Evolutionary conservation across 306 rosid genomes (phyloP), one percentile per base, ranked within the genome.

Genomic region (Phaseolus lunatus): DNA sequence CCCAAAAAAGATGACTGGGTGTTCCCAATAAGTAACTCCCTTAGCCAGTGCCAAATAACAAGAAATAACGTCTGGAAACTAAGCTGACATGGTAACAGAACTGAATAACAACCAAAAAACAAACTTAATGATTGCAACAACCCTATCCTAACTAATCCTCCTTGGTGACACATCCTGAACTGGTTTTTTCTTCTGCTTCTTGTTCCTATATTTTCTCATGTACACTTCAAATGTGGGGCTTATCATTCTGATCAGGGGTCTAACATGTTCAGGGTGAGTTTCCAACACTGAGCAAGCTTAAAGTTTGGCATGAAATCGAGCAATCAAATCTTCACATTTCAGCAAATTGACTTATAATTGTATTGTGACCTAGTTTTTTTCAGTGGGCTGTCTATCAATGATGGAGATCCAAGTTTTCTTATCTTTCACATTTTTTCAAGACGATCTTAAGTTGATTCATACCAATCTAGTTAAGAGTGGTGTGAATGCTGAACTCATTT

Each of bases 301-400:
- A 43, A 37, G 56, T 57, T 78, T 69, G 24, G 52, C 41, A 64
- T 48, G 64, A 47, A 13, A 33, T 18, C 33, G 37, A 35, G 35
- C 33, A 53, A 41, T 11, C 31, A 52, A 77, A 12, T 52, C 8
- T 24, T 56, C 31, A 31, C 66, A 48, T 14, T 16, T 49, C 61
- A 22, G 44, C 26, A 52, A 76, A 70, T 45, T n/a, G 70, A 31
- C 57, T 20, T 16, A 16, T 71, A 45, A 27, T 47, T 47, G 31
- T 67, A 48, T 70, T 26, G 1, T 75, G 59, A 26, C 59, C 39
- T 71, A 20, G 10, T 76, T 54, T 80, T 70, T 80, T 71, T 61
- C 19, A 16, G 20, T 26, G 54, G 44, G 69, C 13, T 20, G 45
- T 41, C 59, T 75, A 48, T 77, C 62, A 76, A 43, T 3, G 5